A percentile compares a stretch with the other conserved stretches of the same genome.
Conservation (phyloP, 352 stramenopile genomes). For the Blastocystis sp. region DNA sequence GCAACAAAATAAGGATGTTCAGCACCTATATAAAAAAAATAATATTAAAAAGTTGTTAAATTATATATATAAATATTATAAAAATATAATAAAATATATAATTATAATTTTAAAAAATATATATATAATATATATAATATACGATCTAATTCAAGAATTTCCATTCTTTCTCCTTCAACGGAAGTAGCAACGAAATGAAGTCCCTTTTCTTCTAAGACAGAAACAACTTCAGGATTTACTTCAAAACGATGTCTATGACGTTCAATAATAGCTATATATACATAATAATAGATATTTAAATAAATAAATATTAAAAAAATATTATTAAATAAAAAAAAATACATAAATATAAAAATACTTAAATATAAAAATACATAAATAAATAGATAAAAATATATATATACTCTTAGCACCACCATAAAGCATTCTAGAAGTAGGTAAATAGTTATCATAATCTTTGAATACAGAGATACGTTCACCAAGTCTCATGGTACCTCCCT, state of each 20-base stretch:
- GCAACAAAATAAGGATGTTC: conserved; percentile 96
- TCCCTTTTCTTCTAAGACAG: conserved; percentile 52
- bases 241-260: conserved; percentile 95
- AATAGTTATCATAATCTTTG: too few species aligned
- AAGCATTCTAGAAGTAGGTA: too few species aligned
- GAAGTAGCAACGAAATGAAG: conserved; percentile 90
- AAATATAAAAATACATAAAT: too few species aligned
- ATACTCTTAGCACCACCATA: too few species aligned
- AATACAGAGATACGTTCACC: conserved; percentile 70
- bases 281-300: too few species aligned
- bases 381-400: too few species aligned
- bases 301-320: conserved; percentile 42
- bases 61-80: neutral
- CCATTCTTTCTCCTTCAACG: conserved; percentile 85
- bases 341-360: too few species aligned
- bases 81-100: too few species aligned
- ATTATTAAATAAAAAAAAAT: too few species aligned
- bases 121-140: too few species aligned
- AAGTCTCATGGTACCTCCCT: conserved; percentile 99
- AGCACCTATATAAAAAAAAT: neutral
- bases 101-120: too few species aligned
- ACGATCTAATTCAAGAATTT: conserved; percentile 83
- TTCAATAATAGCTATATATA: conserved; percentile 64
- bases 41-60: neutral
- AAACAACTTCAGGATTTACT: conserved; percentile 83